phyloP scores from a whole-genome alignment of 352 stramenopile species.

The Pythium volutum region DNA sequence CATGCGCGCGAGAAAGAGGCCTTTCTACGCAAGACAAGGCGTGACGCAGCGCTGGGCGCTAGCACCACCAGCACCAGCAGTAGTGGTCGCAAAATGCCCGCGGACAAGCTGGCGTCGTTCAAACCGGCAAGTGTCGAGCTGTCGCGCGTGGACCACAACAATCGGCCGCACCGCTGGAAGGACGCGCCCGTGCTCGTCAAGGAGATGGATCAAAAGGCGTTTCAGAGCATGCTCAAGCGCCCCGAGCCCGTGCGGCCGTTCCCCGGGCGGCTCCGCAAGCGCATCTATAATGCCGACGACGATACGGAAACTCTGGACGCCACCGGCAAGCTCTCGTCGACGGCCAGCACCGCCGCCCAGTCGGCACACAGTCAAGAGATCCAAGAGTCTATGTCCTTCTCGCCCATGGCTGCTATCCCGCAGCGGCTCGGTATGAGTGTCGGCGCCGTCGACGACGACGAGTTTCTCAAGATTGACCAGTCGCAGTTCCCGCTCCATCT shows the following conservation, averaged over 20 bases:
- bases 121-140: conserved; percentile 35
- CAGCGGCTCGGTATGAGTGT: conserved; percentile 4
- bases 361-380: background rate
- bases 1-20: conserved; percentile 64
- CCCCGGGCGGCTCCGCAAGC: conserved; percentile 52
- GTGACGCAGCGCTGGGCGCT: conserved; percentile 28
- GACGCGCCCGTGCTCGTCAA: conserved; percentile 55
- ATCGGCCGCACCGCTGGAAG: conserved; percentile 85
- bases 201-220: conserved; percentile 58
- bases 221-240: conserved; percentile 53
- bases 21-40: conserved; percentile 55
- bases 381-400: background rate
- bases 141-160: conserved; percentile 81
- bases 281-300: conserved; percentile 33
- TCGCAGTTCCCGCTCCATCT: conserved; percentile 90
- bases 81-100: conserved; percentile 5
- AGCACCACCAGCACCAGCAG: background rate
- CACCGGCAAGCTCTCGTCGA: background rate
- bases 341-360: background rate
- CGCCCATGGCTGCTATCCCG: background rate
- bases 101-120: conserved; percentile 9
- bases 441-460: conserved; percentile 35
- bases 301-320: conserved; percentile 6
- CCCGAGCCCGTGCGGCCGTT: conserved; percentile 54
- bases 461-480: conserved; percentile 88